Evolutionary conservation across 2,329 filamentous ascomycete species (phyloP).

Genomic region (Cylindrodendrum hubeiense): DNA sequence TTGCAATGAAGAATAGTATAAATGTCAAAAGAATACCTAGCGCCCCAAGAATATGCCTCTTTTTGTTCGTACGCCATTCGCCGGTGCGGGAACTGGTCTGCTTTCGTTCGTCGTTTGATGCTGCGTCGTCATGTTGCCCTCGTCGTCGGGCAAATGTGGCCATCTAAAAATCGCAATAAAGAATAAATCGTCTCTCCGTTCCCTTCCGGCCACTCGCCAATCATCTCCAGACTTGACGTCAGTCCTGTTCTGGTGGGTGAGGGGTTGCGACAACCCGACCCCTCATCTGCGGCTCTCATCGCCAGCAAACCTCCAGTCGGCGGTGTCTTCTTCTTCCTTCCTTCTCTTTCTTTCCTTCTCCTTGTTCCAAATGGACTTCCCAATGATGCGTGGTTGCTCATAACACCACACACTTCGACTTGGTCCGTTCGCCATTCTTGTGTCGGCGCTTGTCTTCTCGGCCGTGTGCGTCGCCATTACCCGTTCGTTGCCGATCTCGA

Average conservation of each 20-base stretch:
- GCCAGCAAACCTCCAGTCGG: conserved; percentile 31
- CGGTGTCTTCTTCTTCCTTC: conserved; percentile 11
- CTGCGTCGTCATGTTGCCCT: conserved; percentile 48
- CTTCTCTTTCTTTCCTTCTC: conserved; percentile 35
- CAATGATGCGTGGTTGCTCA: conserved; percentile 42
- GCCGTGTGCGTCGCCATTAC: conserved; percentile 52
- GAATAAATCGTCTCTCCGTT: conserved; percentile 40
- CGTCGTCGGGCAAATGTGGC: conserved; percentile 39
- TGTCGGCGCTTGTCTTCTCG: conserved; percentile 43
- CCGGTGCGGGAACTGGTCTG: conserved; percentile 51
- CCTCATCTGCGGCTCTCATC: conserved; percentile 37
- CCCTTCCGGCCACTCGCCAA: conserved; percentile 40
- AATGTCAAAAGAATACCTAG: conserved; percentile 52
- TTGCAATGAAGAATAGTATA: conserved; percentile 46
- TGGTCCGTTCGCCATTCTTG: conserved; percentile 52
- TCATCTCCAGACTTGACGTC: conserved; percentile 37
- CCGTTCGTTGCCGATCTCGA: conserved; percentile 53
- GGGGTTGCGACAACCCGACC: conserved; percentile 31
- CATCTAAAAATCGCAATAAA: conserved; percentile 45
- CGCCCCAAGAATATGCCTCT: conserved; percentile 53
- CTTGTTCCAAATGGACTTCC: conserved; percentile 8
- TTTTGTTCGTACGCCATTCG: conserved; percentile 56
- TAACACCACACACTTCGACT: conserved; percentile 54
- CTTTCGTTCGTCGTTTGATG: conserved; percentile 50
- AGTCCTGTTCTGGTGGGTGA: conserved; percentile 37